Conservation (phyloP, 2,329 filamentous ascomycete genomes). For the Colletotrichum ledebouriae region DNA sequence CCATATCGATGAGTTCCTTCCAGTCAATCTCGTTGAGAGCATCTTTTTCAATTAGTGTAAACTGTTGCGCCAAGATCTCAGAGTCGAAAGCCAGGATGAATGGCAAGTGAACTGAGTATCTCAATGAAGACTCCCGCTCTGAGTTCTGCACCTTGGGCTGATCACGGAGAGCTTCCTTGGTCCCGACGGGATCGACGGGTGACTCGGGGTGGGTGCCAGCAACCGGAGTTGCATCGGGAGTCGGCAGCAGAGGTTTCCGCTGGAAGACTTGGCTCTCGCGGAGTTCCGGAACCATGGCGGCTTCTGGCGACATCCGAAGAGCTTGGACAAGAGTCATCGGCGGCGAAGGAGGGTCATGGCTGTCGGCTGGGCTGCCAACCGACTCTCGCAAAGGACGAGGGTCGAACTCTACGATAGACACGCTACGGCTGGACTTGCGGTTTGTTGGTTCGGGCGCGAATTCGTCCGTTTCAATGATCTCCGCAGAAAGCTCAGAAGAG, state of each 20-base stretch:
- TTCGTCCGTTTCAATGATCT: constrained; percentile 52
- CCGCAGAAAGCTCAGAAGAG: constrained; percentile 72
- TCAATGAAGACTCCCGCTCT: constrained; percentile 48
- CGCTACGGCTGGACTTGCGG: constrained; percentile 26
- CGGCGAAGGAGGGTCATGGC: constrained; percentile 53
- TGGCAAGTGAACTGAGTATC: constrained; percentile 74
- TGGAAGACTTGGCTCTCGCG: constrained; percentile 59
- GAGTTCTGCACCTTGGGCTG: constrained; percentile 50
- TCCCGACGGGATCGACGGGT: constrained; percentile 50
- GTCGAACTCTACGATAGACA: constrained; percentile 27
- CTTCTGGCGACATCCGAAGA: constrained; percentile 58
- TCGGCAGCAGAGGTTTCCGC: constrained; percentile 62
- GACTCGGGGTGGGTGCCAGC: constrained; percentile 54
- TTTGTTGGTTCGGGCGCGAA: constrained; percentile 40
- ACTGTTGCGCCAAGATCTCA: constrained; percentile 82
- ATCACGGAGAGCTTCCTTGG: constrained; percentile 54
- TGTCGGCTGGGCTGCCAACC: constrained; percentile 20
- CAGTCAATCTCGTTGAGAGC: constrained; percentile 89
- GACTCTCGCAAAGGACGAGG: constrained; percentile 34
- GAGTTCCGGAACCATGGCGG: constrained; percentile 53
- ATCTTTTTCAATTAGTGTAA: constrained; percentile 88
- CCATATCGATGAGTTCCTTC: constrained; percentile 87
- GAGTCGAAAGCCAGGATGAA: constrained; percentile 88
- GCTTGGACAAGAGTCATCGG: constrained; percentile 64
- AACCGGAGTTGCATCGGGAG: constrained; percentile 64